Evolutionary conservation across 177 flowering plant species (phyloP), one percentile per base, ranked within the genome.

Genomic region (Tripterygium wilfordii): DNA sequence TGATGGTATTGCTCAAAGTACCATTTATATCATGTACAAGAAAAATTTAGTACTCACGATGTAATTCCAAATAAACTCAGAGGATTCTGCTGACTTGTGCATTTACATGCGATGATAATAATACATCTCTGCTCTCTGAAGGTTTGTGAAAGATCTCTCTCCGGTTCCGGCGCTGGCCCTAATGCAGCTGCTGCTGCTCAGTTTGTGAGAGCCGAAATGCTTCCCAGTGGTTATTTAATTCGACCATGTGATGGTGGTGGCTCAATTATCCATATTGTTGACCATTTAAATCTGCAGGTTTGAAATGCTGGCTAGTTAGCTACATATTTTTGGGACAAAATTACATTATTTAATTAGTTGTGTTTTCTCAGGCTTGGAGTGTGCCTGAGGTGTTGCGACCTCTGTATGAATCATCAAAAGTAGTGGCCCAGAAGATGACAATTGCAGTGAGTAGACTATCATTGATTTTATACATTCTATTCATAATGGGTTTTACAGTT

Each of bases 171-270:
- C 50, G 72, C 83, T 42, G 91, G 90, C n/a, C 94, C 90, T 31
- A 78, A 66, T 65, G 59, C 78, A 19, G 72, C 84, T 22, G 65
- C 82, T 29, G 66, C 95, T 54, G 42, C 80, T 16, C 95, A 86
- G 54, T 89, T 80, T 62, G 83, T 77, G 13, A 73, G 97, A 56
- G 95, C 83, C 42, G 84, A 86, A 57, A 82, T 84, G 77, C 83
- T 82, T 54, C 88, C 97, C 3, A 84, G 95, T 63, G 97, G 97
- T 27, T 89, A 86, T 68, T 61, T 86, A 59, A 74, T 89, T 58
- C 67, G 90, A 9, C 85, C 97, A 25, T 86, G 95, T 61, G 97
- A 86, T 20, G 97, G 97, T 36, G 95, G 97, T 54, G 97, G 97
- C 15, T 86, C 95, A 38, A 80, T 82, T 42, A 79, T 89, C 31